Percentiles rank a stretch among this genome's conserved stretches.
Conservation (phyloP, 768 basidiomycete species). For the Hericium rajendrae region DNA sequence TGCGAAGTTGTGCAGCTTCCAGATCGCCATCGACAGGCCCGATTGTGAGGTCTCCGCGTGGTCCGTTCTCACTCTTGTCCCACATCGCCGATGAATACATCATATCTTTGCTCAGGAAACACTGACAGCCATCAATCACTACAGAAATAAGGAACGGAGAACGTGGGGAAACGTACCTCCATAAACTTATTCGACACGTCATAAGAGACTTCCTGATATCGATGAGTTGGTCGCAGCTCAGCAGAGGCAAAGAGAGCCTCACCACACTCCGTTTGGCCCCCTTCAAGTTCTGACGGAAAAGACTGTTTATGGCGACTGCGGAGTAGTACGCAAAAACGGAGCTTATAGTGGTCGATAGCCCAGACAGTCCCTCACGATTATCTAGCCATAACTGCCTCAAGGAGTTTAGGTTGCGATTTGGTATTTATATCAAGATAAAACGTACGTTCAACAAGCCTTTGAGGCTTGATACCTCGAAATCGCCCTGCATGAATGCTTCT, state of each 20-base stretch:
- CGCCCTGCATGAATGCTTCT: too few species aligned
- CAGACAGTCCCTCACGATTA: too few species aligned
- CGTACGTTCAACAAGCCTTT: too few species aligned
- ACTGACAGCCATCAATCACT: background rate
- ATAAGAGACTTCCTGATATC: too few species aligned
- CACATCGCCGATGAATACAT: slow-evolving; percentile 32
- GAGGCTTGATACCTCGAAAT: too few species aligned
- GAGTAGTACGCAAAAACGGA: background rate
- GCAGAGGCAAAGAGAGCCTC: too few species aligned
- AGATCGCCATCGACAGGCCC: slow-evolving; percentile 13
- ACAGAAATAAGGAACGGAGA: background rate
- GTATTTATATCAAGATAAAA: too few species aligned
- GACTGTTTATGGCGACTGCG: background rate
- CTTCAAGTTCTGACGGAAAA: background rate
- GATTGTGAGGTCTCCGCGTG: slow-evolving; percentile 6
- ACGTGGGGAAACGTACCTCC: too few species aligned
- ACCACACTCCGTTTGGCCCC: background rate
- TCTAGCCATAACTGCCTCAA: too few species aligned
- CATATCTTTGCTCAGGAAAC: slow-evolving; percentile 28
- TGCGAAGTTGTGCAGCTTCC: slow-evolving; percentile 27
- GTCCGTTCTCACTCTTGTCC: slow-evolving; percentile 20
- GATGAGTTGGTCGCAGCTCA: too few species aligned
- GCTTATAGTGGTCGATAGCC: background rate
- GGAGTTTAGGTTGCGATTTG: too few species aligned
- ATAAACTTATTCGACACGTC: too few species aligned